phyloP scores from a whole-genome alignment of 2,329 filamentous ascomycete species.

The Sphaerulina populicola region DNA sequence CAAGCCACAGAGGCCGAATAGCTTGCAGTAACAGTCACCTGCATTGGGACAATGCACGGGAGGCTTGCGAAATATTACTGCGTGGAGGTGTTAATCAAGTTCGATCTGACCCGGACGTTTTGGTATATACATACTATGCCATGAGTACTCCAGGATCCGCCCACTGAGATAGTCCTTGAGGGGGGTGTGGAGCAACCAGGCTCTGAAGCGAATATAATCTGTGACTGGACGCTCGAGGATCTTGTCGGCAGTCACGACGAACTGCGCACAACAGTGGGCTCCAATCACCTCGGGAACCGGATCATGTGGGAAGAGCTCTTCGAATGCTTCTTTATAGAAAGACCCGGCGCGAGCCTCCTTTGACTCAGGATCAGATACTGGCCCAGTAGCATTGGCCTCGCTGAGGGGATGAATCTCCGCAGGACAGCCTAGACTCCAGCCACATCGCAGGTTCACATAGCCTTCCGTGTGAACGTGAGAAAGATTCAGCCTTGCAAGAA shows the following conservation, averaged over 20 bases:
- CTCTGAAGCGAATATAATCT: conserved; percentile 44
- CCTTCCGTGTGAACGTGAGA: conserved; percentile 43
- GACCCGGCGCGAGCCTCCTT: conserved; percentile 41
- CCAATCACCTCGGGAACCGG: conserved; percentile 41
- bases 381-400: conserved; percentile 28
- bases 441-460: conserved; percentile 49
- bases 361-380: conserved; percentile 8
- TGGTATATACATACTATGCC: conserved; percentile 43
- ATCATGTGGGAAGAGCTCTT: conserved; percentile 40
- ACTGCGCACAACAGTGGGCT: conserved; percentile 49
- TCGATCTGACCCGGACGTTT: not conserved
- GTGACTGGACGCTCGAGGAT: conserved; percentile 39
- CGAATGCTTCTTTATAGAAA: conserved; percentile 44
- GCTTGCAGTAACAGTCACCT: conserved; percentile 9
- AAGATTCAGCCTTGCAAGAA: conserved; percentile 44
- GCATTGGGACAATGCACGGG: conserved; percentile 8
- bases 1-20: conserved; percentile 7
- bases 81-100: not conserved
- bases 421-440: conserved; percentile 47
- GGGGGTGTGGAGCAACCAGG: conserved; percentile 44
- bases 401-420: conserved; percentile 42
- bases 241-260: conserved; percentile 44
- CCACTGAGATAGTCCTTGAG: conserved; percentile 45
- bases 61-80: conserved; percentile 12
- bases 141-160: conserved; percentile 50